Evolutionary conservation across 1,284 basidiomycete species (phyloP), one percentile per base, ranked within the genome.

Genomic region (Cryptococcus jaspeensis): DNA sequence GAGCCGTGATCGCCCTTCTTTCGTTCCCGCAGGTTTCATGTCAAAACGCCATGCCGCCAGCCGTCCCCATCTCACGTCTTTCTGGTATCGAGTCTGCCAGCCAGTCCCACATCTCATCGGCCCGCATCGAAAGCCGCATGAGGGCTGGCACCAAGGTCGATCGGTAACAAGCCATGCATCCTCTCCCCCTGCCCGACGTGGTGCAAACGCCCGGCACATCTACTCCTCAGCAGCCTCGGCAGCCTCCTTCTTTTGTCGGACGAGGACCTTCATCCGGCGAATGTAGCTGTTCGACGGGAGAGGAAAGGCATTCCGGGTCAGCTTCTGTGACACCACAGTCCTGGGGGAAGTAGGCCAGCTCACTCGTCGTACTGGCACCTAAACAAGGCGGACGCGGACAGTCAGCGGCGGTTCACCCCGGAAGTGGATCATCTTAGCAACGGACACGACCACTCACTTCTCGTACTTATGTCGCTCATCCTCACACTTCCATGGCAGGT

Each of bases 331-430:
- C 25, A 49, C 38, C 11, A 12, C 38, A 39, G 38, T 39, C 11
- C n/a, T 39, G 11, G n/a, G n/a, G n/a, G n/a, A n/a, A n/a, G 11
- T 39, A 39, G 11, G 38, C 11, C 38, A 43, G 86, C 89, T 77
- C 75, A 92, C 89, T 92, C 90, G 66, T 92, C 89, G 74, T 91
- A 92, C 77, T 92, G 90, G 74, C 90, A 92, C 79, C 89, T 92
- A 56, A 57, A 32, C 1, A 28, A 22, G 44, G 12, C 50, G 38
- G 37, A 23, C 32, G 16, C 2, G 46, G 15, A 25, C 15, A 44
- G 22, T 53, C 20, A 50, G 28, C 28, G 28, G 9, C 28, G 5
- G 28, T 32, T 9, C 28, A 32, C 9, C 28, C 9, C 28, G 46
- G n/a, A 61, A 38, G 61, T 52, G 49, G 13, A 50, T 43, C 20